Base-by-base conservation (phyloP, 2,329 filamentous ascomycete genomes). In the Fusarium penzigii region DNA sequence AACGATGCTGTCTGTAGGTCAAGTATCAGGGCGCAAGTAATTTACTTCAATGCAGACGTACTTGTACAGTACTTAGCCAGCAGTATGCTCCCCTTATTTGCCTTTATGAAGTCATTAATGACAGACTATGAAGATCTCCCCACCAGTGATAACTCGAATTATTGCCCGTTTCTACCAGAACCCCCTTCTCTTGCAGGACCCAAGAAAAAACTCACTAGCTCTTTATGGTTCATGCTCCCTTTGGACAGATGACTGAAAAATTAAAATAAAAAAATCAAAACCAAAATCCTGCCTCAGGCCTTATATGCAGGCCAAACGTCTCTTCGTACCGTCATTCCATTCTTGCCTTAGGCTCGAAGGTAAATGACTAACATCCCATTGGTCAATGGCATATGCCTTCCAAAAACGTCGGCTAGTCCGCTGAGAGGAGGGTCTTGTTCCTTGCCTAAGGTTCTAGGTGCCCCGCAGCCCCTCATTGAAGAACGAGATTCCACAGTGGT, bases 161-260 rank as follows among this genome's bases (percentile, higher is more conserved):
- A 25, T 25, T 25, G 20, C 20, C 20, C 20, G 20, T 25, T 25
- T 25, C 20, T 25, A 25, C 20, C 20, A 32, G 49, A 46, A 49
- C 52, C 44, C 39, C 57, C 51, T 56, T 49, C 48, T 51, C 48
- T 60, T 60, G 54, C 57, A 59, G 53, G 46, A 52, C 57, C 51
- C 20, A 44, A 45, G 49, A 49, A 57, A 41, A 29, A 39, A 50
- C 46, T 43, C 39, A 14, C 41, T 52, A 20, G 50, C 38, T 58
- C 51, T 46, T 60, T 43, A 51, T 50, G 50, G 46, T 40, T 52
- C 32, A 36, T 39, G 16, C 39, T 42, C 17, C 40, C 38, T 46
- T 20, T 44, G 42, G 14, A 46, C n/a, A 25, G 7, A 25, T 25
- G 20, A 25, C 7, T 25, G 7, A 7, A 25, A 25, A 25, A 25